Evolutionary conservation across 495 filamentous ascomycete species (phyloP).

Genomic region (Neohortaea acidophila): DNA sequence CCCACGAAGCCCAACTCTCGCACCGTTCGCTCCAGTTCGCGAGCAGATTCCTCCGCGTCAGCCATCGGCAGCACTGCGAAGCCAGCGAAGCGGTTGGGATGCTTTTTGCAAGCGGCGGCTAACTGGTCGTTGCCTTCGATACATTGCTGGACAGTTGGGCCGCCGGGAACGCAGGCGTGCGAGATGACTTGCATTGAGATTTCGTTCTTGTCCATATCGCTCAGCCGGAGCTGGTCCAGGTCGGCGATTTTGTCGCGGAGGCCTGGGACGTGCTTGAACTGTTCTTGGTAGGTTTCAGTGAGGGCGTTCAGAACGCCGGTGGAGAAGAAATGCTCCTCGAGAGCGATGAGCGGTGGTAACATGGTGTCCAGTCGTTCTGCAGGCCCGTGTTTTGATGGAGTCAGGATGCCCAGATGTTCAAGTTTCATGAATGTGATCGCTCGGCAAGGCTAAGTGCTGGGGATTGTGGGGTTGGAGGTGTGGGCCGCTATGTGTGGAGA

Average conservation of each 20-base stretch:
- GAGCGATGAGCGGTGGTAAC: constrained; percentile 33
- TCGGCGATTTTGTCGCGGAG: constrained; percentile 26
- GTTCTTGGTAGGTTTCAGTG: constrained; percentile 19
- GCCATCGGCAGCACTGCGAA: constrained; percentile 41
- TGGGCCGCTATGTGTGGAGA: no score
- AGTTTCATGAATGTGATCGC: no score
- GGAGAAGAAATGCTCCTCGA: constrained; percentile 47
- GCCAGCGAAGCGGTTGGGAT: constrained; percentile 35
- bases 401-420: no score
- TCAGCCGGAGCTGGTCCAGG: constrained; percentile 31
- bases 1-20: constrained; percentile 37
- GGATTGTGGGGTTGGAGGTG: no score
- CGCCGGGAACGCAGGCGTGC: constrained; percentile 31
- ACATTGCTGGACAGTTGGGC: constrained; percentile 23
- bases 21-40: constrained; percentile 35
- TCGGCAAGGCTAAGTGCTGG: no score
- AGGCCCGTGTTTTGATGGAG: no score
- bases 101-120: constrained; percentile 29
- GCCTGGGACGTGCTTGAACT: constrained; percentile 23
- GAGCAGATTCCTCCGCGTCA: constrained; percentile 30
- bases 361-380: constrained; percentile 8
- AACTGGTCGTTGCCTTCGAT: constrained; percentile 39
- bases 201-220: constrained; percentile 36
- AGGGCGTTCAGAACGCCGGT: constrained; percentile 19
- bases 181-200: constrained; percentile 44